phyloP scores from a whole-genome alignment of 1,139 yeast genomes.

The Kodamaea sp. region DNA sequence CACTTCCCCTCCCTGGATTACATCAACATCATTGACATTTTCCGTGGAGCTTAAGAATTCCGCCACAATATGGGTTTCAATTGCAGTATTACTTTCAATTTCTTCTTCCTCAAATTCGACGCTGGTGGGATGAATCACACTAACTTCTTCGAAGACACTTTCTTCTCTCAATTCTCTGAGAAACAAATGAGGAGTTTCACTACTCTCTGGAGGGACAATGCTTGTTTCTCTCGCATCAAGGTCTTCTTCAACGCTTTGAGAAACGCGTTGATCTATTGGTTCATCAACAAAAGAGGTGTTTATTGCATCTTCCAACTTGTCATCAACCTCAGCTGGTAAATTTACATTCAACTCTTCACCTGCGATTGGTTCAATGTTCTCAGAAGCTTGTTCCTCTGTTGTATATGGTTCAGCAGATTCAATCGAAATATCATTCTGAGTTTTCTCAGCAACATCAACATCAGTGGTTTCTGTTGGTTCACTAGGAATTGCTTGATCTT shows the following conservation, averaged over 20 bases:
- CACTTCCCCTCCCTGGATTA: conserved; percentile 4
- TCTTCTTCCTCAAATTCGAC: not conserved
- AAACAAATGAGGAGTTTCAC: too few relatives aligned
- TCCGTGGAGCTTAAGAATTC: not conserved
- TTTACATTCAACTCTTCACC: too few relatives aligned
- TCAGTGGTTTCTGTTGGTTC: conserved; percentile 7
- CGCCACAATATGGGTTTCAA: not conserved
- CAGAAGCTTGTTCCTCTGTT: too few relatives aligned
- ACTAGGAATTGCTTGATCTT: too few relatives aligned
- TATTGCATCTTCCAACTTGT: conserved; percentile 1
- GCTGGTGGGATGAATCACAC: conserved; percentile 1
- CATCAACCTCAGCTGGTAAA: conserved; percentile 1
- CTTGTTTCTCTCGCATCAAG: too few relatives aligned
- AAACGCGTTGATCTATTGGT: not conserved
- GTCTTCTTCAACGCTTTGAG: too few relatives aligned
- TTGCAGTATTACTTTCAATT: not conserved
- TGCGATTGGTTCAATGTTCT: too few relatives aligned
- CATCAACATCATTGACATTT: conserved; percentile 3
- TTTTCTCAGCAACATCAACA: not conserved
- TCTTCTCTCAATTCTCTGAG: conserved; percentile 1
- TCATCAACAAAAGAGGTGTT: not conserved
- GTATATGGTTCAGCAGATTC: too few relatives aligned
- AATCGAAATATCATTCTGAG: too few relatives aligned
- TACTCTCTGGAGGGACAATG: too few relatives aligned
- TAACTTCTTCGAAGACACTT: conserved; percentile 1